These are phyloP conservation scores for Pontederia crassipes DNA, from an alignment of 176 grass and related monocot species.

Conservation along the genomic window DNA sequence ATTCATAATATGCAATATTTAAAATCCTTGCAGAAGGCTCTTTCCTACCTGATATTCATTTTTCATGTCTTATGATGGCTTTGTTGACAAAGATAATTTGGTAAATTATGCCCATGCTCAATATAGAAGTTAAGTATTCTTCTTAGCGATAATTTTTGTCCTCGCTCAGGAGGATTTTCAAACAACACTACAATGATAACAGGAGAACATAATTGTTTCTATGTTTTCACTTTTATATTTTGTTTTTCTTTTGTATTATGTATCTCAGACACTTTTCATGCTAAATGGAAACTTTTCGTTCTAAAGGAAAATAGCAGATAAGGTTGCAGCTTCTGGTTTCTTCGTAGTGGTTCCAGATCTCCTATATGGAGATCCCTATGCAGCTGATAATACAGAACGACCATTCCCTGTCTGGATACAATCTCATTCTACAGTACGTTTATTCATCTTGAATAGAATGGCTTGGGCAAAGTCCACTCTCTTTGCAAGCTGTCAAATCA, in stretches of 20 bases:
- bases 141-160: background rate
- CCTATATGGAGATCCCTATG: slow-evolving; percentile 44
- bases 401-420: slow-evolving; percentile 40
- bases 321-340: slow-evolving; percentile 47
- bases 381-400: slow-evolving; percentile 31
- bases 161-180: background rate
- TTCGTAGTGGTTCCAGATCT: slow-evolving; percentile 76
- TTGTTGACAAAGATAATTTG: too few relatives aligned
- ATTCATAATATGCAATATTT: too few relatives aligned
- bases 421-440: slow-evolving; percentile 42
- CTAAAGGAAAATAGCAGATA: slow-evolving; percentile 69
- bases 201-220: background rate
- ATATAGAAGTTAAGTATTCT: too few relatives aligned
- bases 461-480: too few relatives aligned
- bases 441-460: background rate
- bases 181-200: too few relatives aligned
- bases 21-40: too few relatives aligned
- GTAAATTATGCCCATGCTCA: too few relatives aligned
- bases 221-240: background rate
- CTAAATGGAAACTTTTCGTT: slow-evolving; percentile 2
- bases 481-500: too few relatives aligned
- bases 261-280: background rate
- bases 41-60: too few relatives aligned
- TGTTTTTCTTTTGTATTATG: background rate
- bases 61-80: too few relatives aligned